A percentile compares a stretch with the other conserved stretches of the same genome.
Evolutionary conservation across 1,284 basidiomycete species (phyloP).

Genomic region (Puccinia novopanici): DNA sequence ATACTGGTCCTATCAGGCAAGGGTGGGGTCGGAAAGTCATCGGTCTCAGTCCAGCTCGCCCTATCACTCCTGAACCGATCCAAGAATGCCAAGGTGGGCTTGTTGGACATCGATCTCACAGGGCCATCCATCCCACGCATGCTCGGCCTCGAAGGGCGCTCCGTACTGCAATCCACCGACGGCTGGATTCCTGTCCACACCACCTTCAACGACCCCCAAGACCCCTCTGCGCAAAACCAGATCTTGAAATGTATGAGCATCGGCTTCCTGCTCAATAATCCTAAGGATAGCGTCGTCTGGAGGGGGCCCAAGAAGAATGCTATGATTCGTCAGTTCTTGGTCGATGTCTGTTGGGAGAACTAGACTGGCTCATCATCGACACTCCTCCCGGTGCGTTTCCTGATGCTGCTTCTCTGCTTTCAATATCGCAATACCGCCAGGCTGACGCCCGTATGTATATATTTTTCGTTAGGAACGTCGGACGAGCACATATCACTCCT

Average conservation of each 20-base stretch:
- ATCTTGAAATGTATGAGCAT: slow-evolving; percentile 92
- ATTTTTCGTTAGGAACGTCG: slow-evolving; percentile 69
- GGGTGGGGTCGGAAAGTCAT: slow-evolving; percentile 97
- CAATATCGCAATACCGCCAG: not conserved
- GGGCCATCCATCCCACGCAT: slow-evolving; percentile 96
- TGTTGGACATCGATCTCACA: slow-evolving; percentile 94
- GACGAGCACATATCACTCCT: slow-evolving; percentile 96
- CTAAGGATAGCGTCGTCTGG: slow-evolving; percentile 94
- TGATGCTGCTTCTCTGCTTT: not conserved
- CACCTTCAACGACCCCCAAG: slow-evolving; percentile 51
- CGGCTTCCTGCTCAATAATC: slow-evolving; percentile 85
- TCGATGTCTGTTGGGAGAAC: slow-evolving; percentile 91
- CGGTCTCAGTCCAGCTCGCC: slow-evolving; percentile 87
- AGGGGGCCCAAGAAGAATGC: slow-evolving; percentile 99
- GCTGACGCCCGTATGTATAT: not conserved
- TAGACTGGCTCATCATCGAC: slow-evolving; percentile 95
- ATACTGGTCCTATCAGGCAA: slow-evolving; percentile 94
- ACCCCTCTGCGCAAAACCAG: slow-evolving; percentile 52
- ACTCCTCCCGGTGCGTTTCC: slow-evolving; percentile 81
- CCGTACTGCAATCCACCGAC: slow-evolving; percentile 84
- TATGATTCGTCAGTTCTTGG: slow-evolving; percentile 97
- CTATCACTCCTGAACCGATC: slow-evolving; percentile 72
- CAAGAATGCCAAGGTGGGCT: slow-evolving; percentile 71
- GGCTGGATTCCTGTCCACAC: slow-evolving; percentile 96
- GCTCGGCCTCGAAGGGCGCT: slow-evolving; percentile 84